phyloP scores from a whole-genome alignment of 176 grass and related monocot species.

The Rhynchospora breviuscula region DNA sequence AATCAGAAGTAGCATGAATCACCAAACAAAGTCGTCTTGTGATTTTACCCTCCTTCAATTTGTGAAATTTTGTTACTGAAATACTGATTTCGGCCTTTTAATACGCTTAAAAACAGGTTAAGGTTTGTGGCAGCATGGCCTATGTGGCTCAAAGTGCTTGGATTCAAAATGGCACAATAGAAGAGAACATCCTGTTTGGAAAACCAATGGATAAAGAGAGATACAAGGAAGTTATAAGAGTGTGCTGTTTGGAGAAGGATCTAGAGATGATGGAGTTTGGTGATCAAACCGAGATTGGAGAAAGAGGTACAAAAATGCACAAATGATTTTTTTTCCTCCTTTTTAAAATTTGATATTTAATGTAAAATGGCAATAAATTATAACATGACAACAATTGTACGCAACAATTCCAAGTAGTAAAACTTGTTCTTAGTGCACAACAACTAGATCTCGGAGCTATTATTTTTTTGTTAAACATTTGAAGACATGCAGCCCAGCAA shows the following conservation, averaged over 20 bases:
- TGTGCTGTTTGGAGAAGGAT: slow-evolving; percentile 93
- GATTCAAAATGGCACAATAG: slow-evolving; percentile 95
- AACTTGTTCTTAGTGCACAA: not conserved
- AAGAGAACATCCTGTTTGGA: slow-evolving; percentile 97
- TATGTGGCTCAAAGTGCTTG: slow-evolving; percentile 91
- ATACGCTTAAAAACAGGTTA: slow-evolving; percentile 44
- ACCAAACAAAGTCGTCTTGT: not conserved
- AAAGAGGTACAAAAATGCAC: slow-evolving; percentile 43
- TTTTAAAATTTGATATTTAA: not conserved
- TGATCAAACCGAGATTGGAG: slow-evolving; percentile 97
- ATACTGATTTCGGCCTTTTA: not conserved
- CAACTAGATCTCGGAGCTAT: not conserved
- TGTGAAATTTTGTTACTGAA: not conserved
- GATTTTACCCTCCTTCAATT: not conserved
- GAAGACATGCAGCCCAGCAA: no score
- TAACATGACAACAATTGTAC: not conserved
- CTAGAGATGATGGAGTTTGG: slow-evolving; percentile 99
- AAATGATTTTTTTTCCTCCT: not conserved
- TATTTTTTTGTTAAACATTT: no score
- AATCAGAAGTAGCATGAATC: not conserved
- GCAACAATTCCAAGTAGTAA: not conserved
- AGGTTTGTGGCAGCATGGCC: slow-evolving; percentile 70
- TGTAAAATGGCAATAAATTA: not conserved
- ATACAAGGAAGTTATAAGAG: slow-evolving; percentile 71
- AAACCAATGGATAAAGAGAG: slow-evolving; percentile 53